Conservation (phyloP, 108 stramenopile genomes). For the Halocafeteria seosinensis region DNA sequence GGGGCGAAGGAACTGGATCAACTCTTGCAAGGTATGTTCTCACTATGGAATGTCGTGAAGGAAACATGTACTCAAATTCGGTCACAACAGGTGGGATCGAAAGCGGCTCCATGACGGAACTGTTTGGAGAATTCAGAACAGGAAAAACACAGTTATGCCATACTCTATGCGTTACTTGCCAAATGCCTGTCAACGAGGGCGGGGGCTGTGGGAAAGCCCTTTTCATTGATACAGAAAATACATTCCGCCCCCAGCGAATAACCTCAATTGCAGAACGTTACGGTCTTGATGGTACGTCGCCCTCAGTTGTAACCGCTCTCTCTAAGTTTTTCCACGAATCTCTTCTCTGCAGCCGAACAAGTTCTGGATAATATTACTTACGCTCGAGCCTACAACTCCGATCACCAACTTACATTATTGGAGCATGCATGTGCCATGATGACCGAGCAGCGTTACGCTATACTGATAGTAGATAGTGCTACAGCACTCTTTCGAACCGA, state of each 20-base stretch:
- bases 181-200: constrained; percentile 82
- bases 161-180: constrained; percentile 95
- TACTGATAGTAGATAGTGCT: constrained; percentile 89
- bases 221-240: constrained; percentile 98
- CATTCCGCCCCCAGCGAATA: constrained; percentile 82
- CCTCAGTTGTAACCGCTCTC: background rate
- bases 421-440: constrained; percentile 94
- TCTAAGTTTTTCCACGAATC: background rate
- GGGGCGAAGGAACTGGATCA: constrained; percentile 88
- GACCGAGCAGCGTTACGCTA: constrained; percentile 82
- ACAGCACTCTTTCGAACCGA: constrained; percentile 98
- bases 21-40: constrained; percentile 30
- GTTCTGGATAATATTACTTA: constrained; percentile 95
- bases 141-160: constrained; percentile 99
- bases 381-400: constrained; percentile 96
- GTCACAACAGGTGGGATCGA: constrained; percentile 97
- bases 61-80: no score
- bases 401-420: constrained; percentile 92
- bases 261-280: constrained; percentile 92
- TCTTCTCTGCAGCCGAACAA: constrained; percentile 23
- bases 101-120: constrained; percentile 91
- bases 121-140: constrained; percentile 70
- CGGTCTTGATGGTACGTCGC: constrained; percentile 56
- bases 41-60: no score
- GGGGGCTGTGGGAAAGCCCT: constrained; percentile 98